phyloP scores from a whole-genome alignment of 1,139 yeast genomes.

The Pichia sp. region DNA sequence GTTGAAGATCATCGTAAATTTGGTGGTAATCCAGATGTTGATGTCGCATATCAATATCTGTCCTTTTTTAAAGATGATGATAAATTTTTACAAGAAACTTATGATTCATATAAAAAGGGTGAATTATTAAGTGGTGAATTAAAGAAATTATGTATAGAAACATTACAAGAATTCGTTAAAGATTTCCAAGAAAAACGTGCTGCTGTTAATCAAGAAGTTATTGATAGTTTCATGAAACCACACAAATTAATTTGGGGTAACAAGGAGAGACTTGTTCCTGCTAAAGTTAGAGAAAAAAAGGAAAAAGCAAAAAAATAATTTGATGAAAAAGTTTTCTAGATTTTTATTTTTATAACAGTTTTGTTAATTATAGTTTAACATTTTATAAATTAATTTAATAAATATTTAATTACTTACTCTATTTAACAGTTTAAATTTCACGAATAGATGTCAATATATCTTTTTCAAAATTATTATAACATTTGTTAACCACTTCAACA shows the following conservation, averaged over 20 bases:
- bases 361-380: no score
- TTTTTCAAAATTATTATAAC: constrained; percentile 16
- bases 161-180: constrained; percentile 69
- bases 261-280: constrained; percentile 64
- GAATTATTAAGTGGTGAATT: constrained; percentile 87
- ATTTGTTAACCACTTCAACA: constrained; percentile 10
- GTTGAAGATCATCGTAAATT: constrained; percentile 81
- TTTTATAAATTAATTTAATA: no score
- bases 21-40: constrained; percentile 96
- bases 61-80: constrained; percentile 89
- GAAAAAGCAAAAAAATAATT: constrained; percentile 17
- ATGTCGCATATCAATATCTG: constrained; percentile 90
- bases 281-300: constrained; percentile 46
- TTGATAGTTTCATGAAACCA: constrained; percentile 74
- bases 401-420: no score
- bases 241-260: constrained; percentile 74
- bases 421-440: neutral
- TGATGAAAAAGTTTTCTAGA: no score
- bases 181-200: constrained; percentile 78
- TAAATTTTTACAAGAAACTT: constrained; percentile 58
- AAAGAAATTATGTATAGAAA: constrained; percentile 81
- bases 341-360: neutral
- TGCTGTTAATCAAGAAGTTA: constrained; percentile 56
- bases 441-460: constrained; percentile 17
- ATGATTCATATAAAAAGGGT: constrained; percentile 69